Evolutionary conservation across 140 eudicot species (phyloP), one percentile per base, ranked within the genome.

Genomic region (Erigeron philadelphicus): DNA sequence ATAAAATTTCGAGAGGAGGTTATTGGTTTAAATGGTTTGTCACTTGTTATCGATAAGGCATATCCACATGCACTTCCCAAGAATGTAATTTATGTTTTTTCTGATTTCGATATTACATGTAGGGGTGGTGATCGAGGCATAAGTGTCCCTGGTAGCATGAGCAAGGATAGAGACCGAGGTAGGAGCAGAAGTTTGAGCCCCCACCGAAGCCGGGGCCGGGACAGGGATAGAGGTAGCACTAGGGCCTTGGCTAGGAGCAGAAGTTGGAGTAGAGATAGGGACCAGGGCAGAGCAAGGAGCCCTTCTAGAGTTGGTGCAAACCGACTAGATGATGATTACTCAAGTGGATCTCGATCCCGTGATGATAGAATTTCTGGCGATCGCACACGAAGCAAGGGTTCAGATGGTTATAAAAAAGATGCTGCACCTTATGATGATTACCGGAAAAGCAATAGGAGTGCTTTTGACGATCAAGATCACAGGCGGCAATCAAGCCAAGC

Each of bases 131-230:
- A 49, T 1, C 76, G 56, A 52, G 66, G 68, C 13, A 70, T 23
- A 17, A 47, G 45, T 59, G 49, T 64, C 77, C 52, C 44, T 50
- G 53, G 25, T 31, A 72, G 63, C 45, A 43, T 9, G 64, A 64
- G 72, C 54, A 74, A 35, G 68, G 76, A 70, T 13, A 57, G 84
- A 70, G 80, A 71, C 38, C 77, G 80, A 46, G 76, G 82, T 71
- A 62, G 82, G 82, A 81, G 84, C 84, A 65, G 91, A 78, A 75
- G 84, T 11, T 46, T 77, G 58, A 74, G 84, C 59, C 71, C 81
- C 17, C 76, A 72, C 66, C 60, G 74, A 53, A 68, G 52, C 72
- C 15, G 74, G 74, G 56, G 61, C 35, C 65, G 75, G 57, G 73
- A 73, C 11, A 60, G 50, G 63, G 77, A 61, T 17, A 21, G 70